Base-by-base conservation (phyloP, 192 early-diverging fungal species). In the Linnemannia zychae region DNA sequence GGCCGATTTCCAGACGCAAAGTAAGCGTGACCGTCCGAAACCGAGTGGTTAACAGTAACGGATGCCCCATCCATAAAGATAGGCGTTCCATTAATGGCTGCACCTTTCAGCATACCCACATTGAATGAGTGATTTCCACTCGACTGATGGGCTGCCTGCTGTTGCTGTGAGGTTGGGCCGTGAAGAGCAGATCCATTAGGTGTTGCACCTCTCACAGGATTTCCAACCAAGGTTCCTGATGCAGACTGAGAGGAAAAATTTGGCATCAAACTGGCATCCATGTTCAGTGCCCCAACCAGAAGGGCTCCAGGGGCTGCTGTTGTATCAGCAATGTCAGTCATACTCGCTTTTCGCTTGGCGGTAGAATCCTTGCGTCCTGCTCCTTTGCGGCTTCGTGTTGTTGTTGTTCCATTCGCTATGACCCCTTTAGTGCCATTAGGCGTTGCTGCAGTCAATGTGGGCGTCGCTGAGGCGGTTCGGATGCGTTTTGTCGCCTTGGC, bases 391-490 rank as follows among this genome's bases (percentile, higher is more conserved):
- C 20, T 77, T 0, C 81, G 75, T 15, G 36, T 71, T 33, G 46
- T 46, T 0, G 70, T 12, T 15, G 40, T 20, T 53, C 53, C 66
- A 38, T 44, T 24, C 6, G 24, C 37, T 2, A 38, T 1, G 11
- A 33, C 4, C 50, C 73, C 36, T 6, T 81, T 81, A 6, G 22
- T 34, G 1, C 76, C 72, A 15, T n/a, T 72, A 0, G 53, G 24
- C 1, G 76, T 57, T 3, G 76, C 50, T 12, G 44, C 67, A 4
- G 50, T 44, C 46, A 75, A 44, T 6, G 83, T 78, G 4, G 83
- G 77, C 11, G 83, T 79, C 36, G 67, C 67, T 13, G 83, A 76
- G 2, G 83, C 74, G 47, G 83, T 85, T 57, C 83, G 73, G 37
- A 72, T 40, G 11, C 83, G 77, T 38, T 85, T 85, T 16, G 52